Base-by-base conservation (phyloP, 306 rosid species). In the Castanea mollissima region DNA sequence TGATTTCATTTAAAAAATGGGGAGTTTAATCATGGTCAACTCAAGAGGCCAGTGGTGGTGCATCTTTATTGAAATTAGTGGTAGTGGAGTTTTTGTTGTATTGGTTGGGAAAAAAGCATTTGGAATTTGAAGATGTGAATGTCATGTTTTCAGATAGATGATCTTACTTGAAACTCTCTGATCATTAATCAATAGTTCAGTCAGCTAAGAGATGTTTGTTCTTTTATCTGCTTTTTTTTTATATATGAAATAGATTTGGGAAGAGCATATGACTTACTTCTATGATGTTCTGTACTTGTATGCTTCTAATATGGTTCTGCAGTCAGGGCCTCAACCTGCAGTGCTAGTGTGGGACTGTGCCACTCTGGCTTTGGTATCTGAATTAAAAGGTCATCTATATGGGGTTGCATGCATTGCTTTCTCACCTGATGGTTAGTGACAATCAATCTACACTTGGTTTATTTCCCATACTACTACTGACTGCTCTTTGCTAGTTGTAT, bases 361-460 rank as follows among this genome's bases (percentile, higher is more conserved):
- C 25, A 78, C 81, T 55, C 78, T 76, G 76, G 86, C 80, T 25
- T 55, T 84, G 58, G 80, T 84, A 46, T 88, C 93, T 76, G 92
- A 90, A 76, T 78, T 92, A 72, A 89, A 87, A 83, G 94, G 90
- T 44, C 94, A 92, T 87, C 71, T 83, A 38, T 77, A 82, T 76
- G 93, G 93, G 76, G 85, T 87, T 81, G 52, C 86, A 63, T 92
- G 97, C 85, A 88, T 90, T 79, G 84, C 90, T 20, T 87, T 92
- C 82, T 92, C 97, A 55, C 94, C 97, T 12, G 90, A 90, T 76
- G 97, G 94, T 92, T 83, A 84, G 89, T 83, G 70, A 68, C 75
- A 57, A 71, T 64, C 58, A 46, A 64, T 65, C 71, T 81, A 74
- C 70, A 65, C 64, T 59, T 69, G 49, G 55, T 81, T 76, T 46